A percentile compares a stretch with the other conserved stretches of the same genome.
These are phyloP conservation scores for Spergularia marina DNA, from an alignment of 148 eudicot genomes.

Conservation along the genomic window DNA sequence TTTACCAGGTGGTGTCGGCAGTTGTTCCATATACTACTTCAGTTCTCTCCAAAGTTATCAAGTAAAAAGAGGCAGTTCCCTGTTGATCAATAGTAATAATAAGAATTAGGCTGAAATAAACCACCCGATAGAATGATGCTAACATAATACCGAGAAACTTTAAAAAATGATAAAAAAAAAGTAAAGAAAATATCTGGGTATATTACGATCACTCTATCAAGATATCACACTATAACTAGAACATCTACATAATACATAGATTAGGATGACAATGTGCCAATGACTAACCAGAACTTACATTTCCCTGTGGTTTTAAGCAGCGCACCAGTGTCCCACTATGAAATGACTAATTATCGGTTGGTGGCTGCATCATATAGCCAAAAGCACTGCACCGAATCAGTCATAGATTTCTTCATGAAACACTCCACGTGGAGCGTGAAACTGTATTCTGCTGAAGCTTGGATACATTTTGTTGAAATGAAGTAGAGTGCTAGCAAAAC, in stretches of 20 bases:
- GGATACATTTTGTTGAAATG: neutral
- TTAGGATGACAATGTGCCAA: neutral
- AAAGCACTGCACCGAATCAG: neutral
- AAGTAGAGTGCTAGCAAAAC: neutral
- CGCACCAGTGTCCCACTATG: neutral
- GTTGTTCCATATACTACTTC: neutral
- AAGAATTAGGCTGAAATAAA: neutral
- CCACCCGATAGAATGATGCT: neutral
- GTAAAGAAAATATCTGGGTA: neutral
- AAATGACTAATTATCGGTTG: neutral
- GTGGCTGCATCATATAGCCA: neutral
- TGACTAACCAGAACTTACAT: constrained; percentile 7
- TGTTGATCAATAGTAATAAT: neutral
- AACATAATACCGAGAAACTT: neutral
- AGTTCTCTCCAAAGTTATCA: no score
- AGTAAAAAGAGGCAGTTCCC: neutral
- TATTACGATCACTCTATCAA: neutral
- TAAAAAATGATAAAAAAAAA: neutral
- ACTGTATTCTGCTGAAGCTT: neutral
- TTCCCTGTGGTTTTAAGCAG: neutral
- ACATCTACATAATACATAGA: neutral
- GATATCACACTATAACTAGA: no score
- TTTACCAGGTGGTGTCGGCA: neutral
- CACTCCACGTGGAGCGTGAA: neutral
- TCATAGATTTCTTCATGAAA: neutral